A percentile compares a stretch with the other conserved stretches of the same genome.
Conservation (phyloP, 352 stramenopile species). For the Globisporangium heterothallicum region DNA sequence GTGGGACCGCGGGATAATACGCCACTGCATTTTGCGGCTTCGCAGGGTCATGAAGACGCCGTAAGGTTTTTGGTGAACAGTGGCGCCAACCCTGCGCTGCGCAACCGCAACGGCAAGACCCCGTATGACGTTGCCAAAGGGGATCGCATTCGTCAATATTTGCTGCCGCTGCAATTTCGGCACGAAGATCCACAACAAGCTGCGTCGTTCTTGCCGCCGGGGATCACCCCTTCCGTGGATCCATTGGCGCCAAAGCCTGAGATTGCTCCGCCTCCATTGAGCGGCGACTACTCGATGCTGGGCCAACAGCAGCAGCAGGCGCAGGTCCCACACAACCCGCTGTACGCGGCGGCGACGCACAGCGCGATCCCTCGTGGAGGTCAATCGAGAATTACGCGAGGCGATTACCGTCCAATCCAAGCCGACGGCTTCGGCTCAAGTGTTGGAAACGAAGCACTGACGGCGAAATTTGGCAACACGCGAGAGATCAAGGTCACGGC, state of each 20-base stretch:
- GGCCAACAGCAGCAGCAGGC: constrained; percentile 13
- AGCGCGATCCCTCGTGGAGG: constrained; percentile 69
- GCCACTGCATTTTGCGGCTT: constrained; percentile 79
- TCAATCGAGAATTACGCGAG: constrained; percentile 46
- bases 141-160: constrained; percentile 78
- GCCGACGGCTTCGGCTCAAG: constrained; percentile 86
- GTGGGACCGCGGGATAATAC: constrained; percentile 66
- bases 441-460: constrained; percentile 84
- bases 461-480: constrained; percentile 87
- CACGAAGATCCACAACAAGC: constrained; percentile 73
- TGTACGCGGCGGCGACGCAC: constrained; percentile 77
- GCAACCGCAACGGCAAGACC: constrained; percentile 75
- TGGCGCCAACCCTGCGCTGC: constrained; percentile 70
- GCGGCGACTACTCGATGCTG: constrained; percentile 42
- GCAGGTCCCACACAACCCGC: constrained; percentile 36
- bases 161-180: constrained; percentile 84
- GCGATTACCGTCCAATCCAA: constrained; percentile 80
- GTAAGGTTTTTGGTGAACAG: constrained; percentile 70
- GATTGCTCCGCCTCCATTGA: constrained; percentile 59
- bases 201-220: constrained; percentile 53
- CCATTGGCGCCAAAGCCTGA: constrained; percentile 52
- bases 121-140: constrained; percentile 83
- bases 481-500: constrained; percentile 74
- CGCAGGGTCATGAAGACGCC: constrained; percentile 65
- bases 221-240: constrained; percentile 72